phyloP scores from a whole-genome alignment of 768 basidiomycete species.

The Leucosporidium scottii region DNA sequence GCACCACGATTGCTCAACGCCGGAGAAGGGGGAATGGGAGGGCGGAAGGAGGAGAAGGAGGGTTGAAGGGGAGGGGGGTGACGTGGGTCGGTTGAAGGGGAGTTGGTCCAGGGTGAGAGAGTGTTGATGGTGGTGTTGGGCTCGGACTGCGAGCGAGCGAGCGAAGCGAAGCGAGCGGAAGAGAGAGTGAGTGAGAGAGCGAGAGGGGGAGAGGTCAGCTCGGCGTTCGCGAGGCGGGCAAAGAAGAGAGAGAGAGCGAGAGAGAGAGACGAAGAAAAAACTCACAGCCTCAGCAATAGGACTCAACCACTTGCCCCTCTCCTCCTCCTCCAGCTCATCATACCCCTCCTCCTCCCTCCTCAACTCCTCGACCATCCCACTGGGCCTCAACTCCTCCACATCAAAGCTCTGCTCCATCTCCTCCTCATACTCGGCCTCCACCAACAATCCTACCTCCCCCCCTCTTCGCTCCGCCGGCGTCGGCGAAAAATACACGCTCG shows the following conservation, averaged over 20 bases:
- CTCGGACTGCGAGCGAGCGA: constrained; percentile 14
- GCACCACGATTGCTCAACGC: too few relatives aligned
- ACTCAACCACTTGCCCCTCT: constrained; percentile 5
- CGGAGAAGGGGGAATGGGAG: background rate
- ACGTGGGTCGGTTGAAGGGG: constrained; percentile 1
- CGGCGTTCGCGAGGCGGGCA: too few relatives aligned
- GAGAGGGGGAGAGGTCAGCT: background rate
- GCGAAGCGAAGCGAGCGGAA: too few relatives aligned
- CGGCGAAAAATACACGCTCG: background rate
- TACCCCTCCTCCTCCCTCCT: background rate
- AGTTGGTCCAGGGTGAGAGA: background rate
- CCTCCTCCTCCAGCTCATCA: constrained; percentile 6
- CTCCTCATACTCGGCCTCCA: background rate
- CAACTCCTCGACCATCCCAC: background rate
- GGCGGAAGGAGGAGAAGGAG: background rate
- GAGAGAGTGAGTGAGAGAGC: too few relatives aligned
- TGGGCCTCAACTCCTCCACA: too few relatives aligned
- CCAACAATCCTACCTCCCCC: background rate
- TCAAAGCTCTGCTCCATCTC: constrained; percentile 8
- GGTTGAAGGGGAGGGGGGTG: background rate
- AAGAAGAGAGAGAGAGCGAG: background rate
- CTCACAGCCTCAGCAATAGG: constrained; percentile 27
- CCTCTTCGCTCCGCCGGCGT: background rate
- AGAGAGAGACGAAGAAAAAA: background rate
- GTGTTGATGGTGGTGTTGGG: constrained; percentile 26